Base-by-base conservation (phyloP, 1,284 basidiomycete species). In the Boletus mariae region DNA sequence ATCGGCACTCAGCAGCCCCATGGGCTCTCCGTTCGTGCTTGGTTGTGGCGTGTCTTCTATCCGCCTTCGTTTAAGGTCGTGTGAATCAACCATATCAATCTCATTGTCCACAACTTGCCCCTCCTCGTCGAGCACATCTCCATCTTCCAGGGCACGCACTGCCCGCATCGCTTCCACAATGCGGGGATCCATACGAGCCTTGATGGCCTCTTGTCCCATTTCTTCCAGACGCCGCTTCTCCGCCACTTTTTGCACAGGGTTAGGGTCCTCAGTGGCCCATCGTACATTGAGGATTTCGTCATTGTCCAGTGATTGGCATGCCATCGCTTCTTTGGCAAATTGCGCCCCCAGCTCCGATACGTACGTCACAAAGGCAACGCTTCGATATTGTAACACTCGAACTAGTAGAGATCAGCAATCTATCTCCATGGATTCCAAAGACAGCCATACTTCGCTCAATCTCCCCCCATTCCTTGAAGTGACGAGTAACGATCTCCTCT, bases 251-350 rank as follows among this genome's bases (percentile, higher is more conserved):
- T 87, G 85, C 0, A 84, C 84, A 0, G 94, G 94, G 69, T 98
- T 97, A 2, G 94, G 94, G 68, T 98, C 94, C 69, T 96, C 94
- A 0, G 94, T 97, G 42, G 94, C 94, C 94, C 94, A 98, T 51
- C 94, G 86, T 43, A 98, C 93, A 71, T 99, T 99, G 59, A 99
- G 81, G 60, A 98, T 94, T 71, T 99, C 97, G 70, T 98, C 92
- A 64, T 95, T 92, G 71, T 99, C 96, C 60, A 99, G 78, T 25
- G 93, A 96, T 73, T 99, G 97, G 71, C 95, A 94, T 42, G 94
- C 92, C 97, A 99, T 99, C 1, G 97, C 85, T 72, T 99, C 97
- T 69, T 98, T 98, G 15, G 96, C 97, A 68, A 99, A 99, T 66
- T 97, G 93, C 1, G 94, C 97, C 60, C 85, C 76, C 52, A 88